Percentiles rank a stretch among this genome's conserved stretches.
These are phyloP conservation scores for Mycena epipterygia DNA, from an alignment of 768 basidiomycete genomes.

Conservation along the genomic window DNA sequence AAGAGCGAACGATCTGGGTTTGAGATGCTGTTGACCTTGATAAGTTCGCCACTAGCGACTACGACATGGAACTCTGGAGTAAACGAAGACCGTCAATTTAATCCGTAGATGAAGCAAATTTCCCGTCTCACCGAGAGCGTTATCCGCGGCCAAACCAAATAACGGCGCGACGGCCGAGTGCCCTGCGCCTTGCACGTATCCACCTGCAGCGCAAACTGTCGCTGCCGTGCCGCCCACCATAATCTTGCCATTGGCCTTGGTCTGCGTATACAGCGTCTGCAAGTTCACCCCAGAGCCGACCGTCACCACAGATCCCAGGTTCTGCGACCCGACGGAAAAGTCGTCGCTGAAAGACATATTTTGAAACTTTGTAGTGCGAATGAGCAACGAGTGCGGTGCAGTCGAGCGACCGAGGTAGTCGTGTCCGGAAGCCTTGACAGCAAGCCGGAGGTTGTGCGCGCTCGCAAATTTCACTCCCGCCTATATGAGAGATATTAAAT, in stretches of 20 bases:
- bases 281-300: constrained; percentile 43
- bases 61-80: constrained; percentile 45
- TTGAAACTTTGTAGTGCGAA: constrained; percentile 40
- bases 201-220: too few relatives aligned
- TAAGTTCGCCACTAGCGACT: constrained; percentile 45
- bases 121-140: constrained; percentile 33
- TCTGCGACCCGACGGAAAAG: constrained; percentile 36
- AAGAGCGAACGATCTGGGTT: constrained; percentile 40
- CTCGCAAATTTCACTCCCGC: too few relatives aligned
- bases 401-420: background rate
- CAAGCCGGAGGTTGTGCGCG: background rate
- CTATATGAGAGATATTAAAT: too few relatives aligned
- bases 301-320: constrained; percentile 41
- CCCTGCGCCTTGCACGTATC: constrained; percentile 48
- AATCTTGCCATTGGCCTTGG: constrained; percentile 42
- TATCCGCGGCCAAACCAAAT: constrained; percentile 45
- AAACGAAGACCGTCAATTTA: background rate
- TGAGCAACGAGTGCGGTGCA: background rate
- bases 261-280: constrained; percentile 35
- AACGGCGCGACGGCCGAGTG: constrained; percentile 44
- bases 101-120: background rate
- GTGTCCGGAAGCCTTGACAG: background rate
- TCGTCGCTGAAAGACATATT: constrained; percentile 45
- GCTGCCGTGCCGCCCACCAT: constrained; percentile 42
- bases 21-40: too few relatives aligned